These are phyloP conservation scores for Beauveria bassiana DNA, from an alignment of 2,329 filamentous ascomycete genomes.

Conservation along the genomic window DNA sequence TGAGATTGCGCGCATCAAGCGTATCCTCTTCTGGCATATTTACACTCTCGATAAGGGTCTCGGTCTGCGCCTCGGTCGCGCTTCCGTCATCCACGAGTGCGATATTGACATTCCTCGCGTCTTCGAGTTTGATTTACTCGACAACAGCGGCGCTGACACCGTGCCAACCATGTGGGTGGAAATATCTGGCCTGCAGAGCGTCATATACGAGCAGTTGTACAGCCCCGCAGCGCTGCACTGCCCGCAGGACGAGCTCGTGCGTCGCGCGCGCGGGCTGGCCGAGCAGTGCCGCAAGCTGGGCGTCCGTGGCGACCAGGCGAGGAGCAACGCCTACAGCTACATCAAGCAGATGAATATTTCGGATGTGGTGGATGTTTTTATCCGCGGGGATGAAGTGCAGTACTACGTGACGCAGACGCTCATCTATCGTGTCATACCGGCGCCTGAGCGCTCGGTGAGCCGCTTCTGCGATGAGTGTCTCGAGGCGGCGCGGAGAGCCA, in stretches of 20 bases:
- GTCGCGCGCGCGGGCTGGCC: constrained; percentile 31
- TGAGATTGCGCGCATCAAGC: constrained; percentile 27
- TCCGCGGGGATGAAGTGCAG: constrained; percentile 40
- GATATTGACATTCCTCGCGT: constrained; percentile 45
- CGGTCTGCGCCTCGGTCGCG: constrained; percentile 50
- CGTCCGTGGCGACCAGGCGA: constrained; percentile 26
- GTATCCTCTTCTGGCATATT: constrained; percentile 40
- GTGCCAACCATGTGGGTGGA: constrained; percentile 48
- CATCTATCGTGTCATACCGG: constrained; percentile 44
- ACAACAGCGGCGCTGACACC: constrained; percentile 21
- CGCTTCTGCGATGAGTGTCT: constrained; percentile 43
- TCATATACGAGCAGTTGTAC: constrained; percentile 49
- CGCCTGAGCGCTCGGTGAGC: constrained; percentile 31
- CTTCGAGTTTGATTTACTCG: constrained; percentile 35
- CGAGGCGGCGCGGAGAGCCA: constrained; percentile 40
- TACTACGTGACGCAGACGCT: constrained; percentile 42
- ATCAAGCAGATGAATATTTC: constrained; percentile 32
- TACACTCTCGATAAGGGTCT: constrained; percentile 54
- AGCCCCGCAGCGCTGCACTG: constrained; percentile 37
- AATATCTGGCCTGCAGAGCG: constrained; percentile 48
- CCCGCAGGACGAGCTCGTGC: constrained; percentile 31
- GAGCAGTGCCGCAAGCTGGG: constrained; percentile 30
- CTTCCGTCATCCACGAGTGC: constrained; percentile 50
- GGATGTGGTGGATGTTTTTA: constrained; percentile 34
- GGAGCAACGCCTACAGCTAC: constrained; percentile 28